Base-by-base conservation (phyloP, 345 rosid genomes). In the Citrus hindsii region DNA sequence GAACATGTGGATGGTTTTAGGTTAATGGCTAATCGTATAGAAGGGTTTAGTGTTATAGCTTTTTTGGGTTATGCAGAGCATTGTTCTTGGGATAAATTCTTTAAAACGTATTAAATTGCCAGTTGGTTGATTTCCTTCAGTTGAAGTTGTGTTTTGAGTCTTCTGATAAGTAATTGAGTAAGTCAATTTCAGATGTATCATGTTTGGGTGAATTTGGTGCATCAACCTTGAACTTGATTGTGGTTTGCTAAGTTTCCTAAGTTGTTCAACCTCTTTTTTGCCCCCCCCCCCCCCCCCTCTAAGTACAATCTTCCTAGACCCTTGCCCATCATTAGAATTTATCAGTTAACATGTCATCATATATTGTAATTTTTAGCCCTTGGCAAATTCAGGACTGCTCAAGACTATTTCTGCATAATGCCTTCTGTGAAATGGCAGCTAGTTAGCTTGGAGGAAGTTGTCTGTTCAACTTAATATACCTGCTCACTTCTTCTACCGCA, bases 241-340 rank as follows among this genome's bases (percentile, higher is more conserved):
- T 13, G 66, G 7, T 18, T 53, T 1, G 53, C 59, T 58, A n/a
- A 65, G 25, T 72, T 46, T 48, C 19, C 16, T 22, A 56, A 4
- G 8, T 7, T 42, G 13, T 65, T 60, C 64, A n/a, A 68, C 67
- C 58, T 6, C 56, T 7, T 42, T 5, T 53, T 42, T 13, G 3
- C 30, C 0, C 3, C 30, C 30, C 3, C 2, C 30, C 30, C 0
- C 30, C 3, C 1, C 37, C 37, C 7, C 0, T 1, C 12, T 22
- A 40, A 56, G 53, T 46, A 40, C 24, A 61, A 59, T 9, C 22
- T 8, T 12, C 33, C 64, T 25, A 7, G 37, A 56, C 67, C 37
- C 40, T 61, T 19, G 10, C 1, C 28, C n/a, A 9, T 48, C 10
- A 10, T 40, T 6, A 42, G 38, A 61, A 38, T 37, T 62, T 28